Percentiles rank a stretch among this genome's conserved stretches.
Conservation (phyloP, 805 yeast genomes). For the Brettanomyces sp. region DNA sequence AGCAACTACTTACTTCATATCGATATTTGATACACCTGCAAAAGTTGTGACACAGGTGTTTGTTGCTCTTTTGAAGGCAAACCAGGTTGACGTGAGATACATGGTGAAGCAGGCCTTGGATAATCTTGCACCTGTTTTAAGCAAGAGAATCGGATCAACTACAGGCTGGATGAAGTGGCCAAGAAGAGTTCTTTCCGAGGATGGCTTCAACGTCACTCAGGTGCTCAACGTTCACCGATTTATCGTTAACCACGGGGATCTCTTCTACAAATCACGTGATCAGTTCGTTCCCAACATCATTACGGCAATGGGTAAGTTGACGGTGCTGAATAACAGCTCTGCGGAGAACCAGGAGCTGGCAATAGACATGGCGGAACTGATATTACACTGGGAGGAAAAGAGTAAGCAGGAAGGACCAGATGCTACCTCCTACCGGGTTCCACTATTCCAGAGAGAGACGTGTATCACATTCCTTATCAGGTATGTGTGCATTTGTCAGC, state of each 20-base stretch:
- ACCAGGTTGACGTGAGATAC: constrained; percentile 74
- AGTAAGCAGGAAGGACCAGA: neutral
- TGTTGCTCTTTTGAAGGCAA: constrained; percentile 78
- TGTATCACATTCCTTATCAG: constrained; percentile 83
- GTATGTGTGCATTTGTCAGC: constrained; percentile 78
- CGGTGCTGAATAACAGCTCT: constrained; percentile 67
- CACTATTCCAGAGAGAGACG: constrained; percentile 77
- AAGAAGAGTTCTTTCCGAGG: constrained; percentile 82
- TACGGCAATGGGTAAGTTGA: constrained; percentile 84
- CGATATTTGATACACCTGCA: constrained; percentile 80
- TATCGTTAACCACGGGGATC: constrained; percentile 73
- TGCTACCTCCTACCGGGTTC: constrained; percentile 40
- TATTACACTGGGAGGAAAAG: constrained; percentile 69
- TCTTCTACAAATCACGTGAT: constrained; percentile 80
- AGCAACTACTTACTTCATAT: constrained; percentile 75
- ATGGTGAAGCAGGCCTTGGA: constrained; percentile 84
- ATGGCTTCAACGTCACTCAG: constrained; percentile 77
- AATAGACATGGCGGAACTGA: constrained; percentile 79
- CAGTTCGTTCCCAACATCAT: constrained; percentile 84
- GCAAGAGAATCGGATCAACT: constrained; percentile 53
- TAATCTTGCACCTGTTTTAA: constrained; percentile 78
- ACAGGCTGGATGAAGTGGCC: constrained; percentile 90
- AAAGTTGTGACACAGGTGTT: constrained; percentile 87
- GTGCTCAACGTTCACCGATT: constrained; percentile 84
- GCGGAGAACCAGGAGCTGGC: constrained; percentile 78